Evolutionary conservation across 2,329 filamentous ascomycete genomes (phyloP).

Genomic region (Talaromyces sp.): DNA sequence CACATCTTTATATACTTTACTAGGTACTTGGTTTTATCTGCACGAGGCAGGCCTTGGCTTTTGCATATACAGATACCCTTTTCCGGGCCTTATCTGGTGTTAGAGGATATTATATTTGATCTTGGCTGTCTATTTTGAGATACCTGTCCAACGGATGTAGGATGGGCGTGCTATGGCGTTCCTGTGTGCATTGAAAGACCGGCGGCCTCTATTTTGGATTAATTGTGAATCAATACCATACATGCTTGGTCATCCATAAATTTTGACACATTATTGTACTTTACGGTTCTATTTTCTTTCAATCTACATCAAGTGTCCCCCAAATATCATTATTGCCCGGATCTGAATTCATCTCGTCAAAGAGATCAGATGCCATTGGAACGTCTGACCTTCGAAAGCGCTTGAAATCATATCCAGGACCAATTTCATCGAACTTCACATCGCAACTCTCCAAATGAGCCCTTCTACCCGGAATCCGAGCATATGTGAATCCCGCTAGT

Average conservation of each 20-base stretch:
- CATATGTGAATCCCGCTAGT: too few relatives aligned
- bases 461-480: too few relatives aligned
- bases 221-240: not conserved
- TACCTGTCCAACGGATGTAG: slow-evolving; percentile 5
- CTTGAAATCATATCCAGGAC: too few relatives aligned
- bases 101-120: slow-evolving; percentile 26
- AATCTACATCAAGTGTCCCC: not conserved
- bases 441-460: too few relatives aligned
- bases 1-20: not conserved
- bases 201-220: not conserved
- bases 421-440: too few relatives aligned
- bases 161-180: slow-evolving; percentile 20
- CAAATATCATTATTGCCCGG: too few relatives aligned
- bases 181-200: slow-evolving; percentile 21
- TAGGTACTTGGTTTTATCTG: slow-evolving; percentile 3
- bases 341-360: too few relatives aligned
- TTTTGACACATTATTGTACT: not conserved
- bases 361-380: too few relatives aligned
- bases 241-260: not conserved
- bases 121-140: slow-evolving; percentile 10
- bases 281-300: too few relatives aligned
- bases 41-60: slow-evolving; percentile 23
- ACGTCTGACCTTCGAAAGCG: too few relatives aligned
- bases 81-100: slow-evolving; percentile 27
- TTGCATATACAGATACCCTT: slow-evolving; percentile 30